Evolutionary conservation across 2,329 filamentous ascomycete species (phyloP).

Genomic region (Cercospora sp.): DNA sequence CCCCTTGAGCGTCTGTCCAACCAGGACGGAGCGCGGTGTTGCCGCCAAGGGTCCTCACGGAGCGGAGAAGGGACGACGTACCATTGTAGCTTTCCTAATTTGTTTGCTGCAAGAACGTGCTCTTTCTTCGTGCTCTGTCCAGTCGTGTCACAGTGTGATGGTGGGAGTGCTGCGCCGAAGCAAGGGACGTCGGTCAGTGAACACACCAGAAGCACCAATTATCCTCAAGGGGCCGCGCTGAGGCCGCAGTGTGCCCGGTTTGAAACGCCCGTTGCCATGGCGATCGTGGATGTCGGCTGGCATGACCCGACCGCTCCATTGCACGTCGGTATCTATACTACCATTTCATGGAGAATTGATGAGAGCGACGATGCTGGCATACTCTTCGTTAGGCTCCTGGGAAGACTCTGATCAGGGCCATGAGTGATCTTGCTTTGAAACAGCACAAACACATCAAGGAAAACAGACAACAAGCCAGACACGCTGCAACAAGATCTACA

Average conservation of each 20-base stretch:
- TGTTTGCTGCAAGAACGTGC: not conserved
- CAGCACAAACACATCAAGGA: not conserved
- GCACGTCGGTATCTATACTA: not conserved
- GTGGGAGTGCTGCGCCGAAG: slow-evolving; percentile 1
- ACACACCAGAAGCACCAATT: not conserved
- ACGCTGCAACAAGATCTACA: not conserved
- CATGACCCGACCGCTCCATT: not conserved
- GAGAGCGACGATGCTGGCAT: not conserved
- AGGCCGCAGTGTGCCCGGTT: slow-evolving; percentile 11
- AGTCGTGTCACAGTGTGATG: not conserved
- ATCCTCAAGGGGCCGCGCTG: slow-evolving; percentile 8
- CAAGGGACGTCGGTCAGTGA: slow-evolving; percentile 7
- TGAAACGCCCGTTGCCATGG: slow-evolving; percentile 6
- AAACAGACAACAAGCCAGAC: not conserved
- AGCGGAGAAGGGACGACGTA: slow-evolving; percentile 4
- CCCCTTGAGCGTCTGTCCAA: not conserved
- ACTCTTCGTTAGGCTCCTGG: not conserved
- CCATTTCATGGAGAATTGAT: not conserved
- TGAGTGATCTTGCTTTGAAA: not conserved
- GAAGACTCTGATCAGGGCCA: no score
- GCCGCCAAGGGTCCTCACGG: not conserved
- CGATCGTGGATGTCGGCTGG: not conserved
- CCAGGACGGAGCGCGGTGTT: slow-evolving; percentile 1
- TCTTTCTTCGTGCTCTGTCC: not conserved
- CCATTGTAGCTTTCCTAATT: slow-evolving; percentile 5